Evolutionary conservation across 345 rosid species (phyloP).

Genomic region (Trapa bicornis): DNA sequence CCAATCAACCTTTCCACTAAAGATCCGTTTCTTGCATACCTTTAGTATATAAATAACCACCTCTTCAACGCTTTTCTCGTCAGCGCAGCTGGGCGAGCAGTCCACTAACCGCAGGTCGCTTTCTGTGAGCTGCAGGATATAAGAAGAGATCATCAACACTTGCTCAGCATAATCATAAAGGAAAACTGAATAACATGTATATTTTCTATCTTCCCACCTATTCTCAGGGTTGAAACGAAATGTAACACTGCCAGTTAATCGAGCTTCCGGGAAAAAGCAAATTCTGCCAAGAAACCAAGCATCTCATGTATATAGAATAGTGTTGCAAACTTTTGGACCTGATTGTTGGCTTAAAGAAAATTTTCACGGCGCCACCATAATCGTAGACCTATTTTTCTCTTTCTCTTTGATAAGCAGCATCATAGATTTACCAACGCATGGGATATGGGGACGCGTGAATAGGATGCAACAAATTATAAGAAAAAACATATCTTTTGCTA

Average conservation of each 20-base stretch:
- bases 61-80: slow-evolving; percentile 76
- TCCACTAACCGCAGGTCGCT: slow-evolving; percentile 46
- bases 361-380: background rate
- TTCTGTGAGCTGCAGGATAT: slow-evolving; percentile 29
- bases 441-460: background rate
- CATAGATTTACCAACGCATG: background rate
- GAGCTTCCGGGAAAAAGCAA: background rate
- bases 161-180: background rate
- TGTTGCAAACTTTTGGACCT: background rate
- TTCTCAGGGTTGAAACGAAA: slow-evolving; percentile 9
- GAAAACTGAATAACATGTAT: background rate
- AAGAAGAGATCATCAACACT: slow-evolving; percentile 3
- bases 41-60: slow-evolving; percentile 92
- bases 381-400: background rate
- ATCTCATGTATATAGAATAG: background rate
- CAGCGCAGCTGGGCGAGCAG: slow-evolving; percentile 46
- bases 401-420: slow-evolving; percentile 6
- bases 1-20: background rate
- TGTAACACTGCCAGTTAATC: slow-evolving; percentile 24
- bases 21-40: slow-evolving; percentile 23
- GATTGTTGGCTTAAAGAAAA: background rate
- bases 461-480: slow-evolving; percentile 1
- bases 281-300: background rate
- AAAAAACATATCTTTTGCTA: slow-evolving; percentile 8
- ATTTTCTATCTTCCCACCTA: slow-evolving; percentile 48